Evolutionary conservation across 192 early-diverging fungal species (phyloP).

Genomic region (Linnemannia hyalina): DNA sequence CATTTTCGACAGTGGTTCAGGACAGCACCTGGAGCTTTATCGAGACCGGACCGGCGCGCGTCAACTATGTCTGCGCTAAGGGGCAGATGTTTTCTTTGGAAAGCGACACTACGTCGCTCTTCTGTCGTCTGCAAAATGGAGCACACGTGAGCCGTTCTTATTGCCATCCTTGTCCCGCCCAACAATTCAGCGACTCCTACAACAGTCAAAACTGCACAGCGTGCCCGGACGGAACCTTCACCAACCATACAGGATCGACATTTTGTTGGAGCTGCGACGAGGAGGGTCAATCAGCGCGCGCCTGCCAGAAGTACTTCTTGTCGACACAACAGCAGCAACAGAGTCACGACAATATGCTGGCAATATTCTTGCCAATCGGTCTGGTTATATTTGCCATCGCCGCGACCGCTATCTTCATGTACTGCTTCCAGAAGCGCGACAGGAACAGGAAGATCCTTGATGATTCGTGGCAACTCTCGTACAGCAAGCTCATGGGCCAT

Average conservation of each 20-base stretch:
- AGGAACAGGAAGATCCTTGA: slow-evolving; percentile 20
- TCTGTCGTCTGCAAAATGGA: background rate
- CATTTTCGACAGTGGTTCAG: slow-evolving; percentile 17
- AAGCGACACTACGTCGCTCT: background rate
- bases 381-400: background rate
- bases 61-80: slow-evolving; percentile 18
- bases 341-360: background rate
- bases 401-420: background rate
- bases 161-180: slow-evolving; percentile 14
- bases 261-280: slow-evolving; percentile 18
- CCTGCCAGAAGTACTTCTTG: slow-evolving; percentile 26
- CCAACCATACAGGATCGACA: slow-evolving; percentile 17
- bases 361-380: slow-evolving; percentile 18
- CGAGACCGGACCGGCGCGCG: slow-evolving; percentile 16
- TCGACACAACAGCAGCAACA: slow-evolving; percentile 8
- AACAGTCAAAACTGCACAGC: slow-evolving; percentile 10
- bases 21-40: slow-evolving; percentile 18
- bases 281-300: background rate
- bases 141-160: background rate
- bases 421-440: slow-evolving; percentile 8
- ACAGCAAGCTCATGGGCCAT: slow-evolving; percentile 27
- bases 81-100: slow-evolving; percentile 11
- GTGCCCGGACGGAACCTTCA: slow-evolving; percentile 15
- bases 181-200: slow-evolving; percentile 20
- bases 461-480: slow-evolving; percentile 40